Evolutionary conservation across 2,329 filamentous ascomycete species (phyloP).

Genomic region (Colletotrichum salicis): DNA sequence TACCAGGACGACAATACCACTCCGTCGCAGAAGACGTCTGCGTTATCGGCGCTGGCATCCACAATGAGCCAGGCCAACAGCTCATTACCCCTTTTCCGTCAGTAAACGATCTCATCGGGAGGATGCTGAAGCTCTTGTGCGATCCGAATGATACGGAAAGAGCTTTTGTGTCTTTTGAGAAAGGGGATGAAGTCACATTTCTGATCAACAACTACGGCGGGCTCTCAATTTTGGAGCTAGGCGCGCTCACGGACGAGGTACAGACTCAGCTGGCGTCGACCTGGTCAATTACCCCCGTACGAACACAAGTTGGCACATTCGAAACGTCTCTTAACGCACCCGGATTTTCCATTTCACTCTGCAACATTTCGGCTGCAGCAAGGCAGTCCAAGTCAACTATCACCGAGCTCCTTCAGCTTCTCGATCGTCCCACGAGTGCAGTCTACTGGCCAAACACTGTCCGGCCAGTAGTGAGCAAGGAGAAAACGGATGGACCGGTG

Average conservation of each 20-base stretch:
- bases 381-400: conserved; percentile 38
- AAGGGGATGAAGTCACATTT: conserved; percentile 59
- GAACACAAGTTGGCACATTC: conserved; percentile 59
- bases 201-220: conserved; percentile 69
- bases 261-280: conserved; percentile 57
- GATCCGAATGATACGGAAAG: conserved; percentile 63
- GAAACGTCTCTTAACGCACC: conserved; percentile 66
- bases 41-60: conserved; percentile 65
- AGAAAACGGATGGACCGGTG: not conserved
- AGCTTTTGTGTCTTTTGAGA: conserved; percentile 59
- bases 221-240: conserved; percentile 63
- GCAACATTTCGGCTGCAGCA: conserved; percentile 56
- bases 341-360: conserved; percentile 65
- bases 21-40: conserved; percentile 51
- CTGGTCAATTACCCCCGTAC: conserved; percentile 58
- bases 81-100: conserved; percentile 52
- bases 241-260: conserved; percentile 64
- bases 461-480: not conserved
- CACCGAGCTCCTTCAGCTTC: conserved; percentile 55
- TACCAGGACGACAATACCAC: conserved; percentile 70
- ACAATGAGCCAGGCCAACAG: conserved; percentile 54
- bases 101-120: conserved; percentile 50
- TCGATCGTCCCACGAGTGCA: conserved; percentile 62
- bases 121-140: conserved; percentile 63
- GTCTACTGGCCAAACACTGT: conserved; percentile 58